Conservation (phyloP, 1,284 basidiomycete species). For the Earliella scabrosa region DNA sequence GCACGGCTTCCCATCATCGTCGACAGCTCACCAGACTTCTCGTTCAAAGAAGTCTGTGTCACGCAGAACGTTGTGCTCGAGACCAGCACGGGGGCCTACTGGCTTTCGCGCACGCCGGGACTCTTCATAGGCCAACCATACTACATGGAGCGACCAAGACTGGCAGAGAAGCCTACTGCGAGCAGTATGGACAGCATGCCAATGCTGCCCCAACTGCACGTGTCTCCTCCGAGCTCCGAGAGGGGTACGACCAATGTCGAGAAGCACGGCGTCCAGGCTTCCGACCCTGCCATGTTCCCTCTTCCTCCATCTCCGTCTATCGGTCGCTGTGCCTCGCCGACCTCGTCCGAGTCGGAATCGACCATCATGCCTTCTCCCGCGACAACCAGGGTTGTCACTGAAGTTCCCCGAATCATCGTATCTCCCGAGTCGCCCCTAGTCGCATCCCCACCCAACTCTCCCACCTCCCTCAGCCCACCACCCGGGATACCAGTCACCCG, state of each 20-base stretch:
- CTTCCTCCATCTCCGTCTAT: not conserved
- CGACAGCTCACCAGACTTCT: not conserved
- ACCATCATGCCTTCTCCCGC: not conserved
- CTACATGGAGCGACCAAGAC: not conserved
- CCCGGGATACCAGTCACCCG: constrained; percentile 1
- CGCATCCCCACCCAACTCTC: not conserved
- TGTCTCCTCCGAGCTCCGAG: constrained; percentile 1
- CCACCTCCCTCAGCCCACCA: not conserved
- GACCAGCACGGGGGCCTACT: not conserved
- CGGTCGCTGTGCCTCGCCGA: constrained; percentile 1
- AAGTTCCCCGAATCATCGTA: constrained; percentile 9
- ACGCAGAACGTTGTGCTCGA: constrained; percentile 12
- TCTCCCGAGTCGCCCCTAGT: constrained; percentile 7
- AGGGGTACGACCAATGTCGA: not conserved
- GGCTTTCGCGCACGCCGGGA: constrained; percentile 14
- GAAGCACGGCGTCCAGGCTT: not conserved
- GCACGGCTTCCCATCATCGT: constrained; percentile 14
- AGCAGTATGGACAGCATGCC: not conserved
- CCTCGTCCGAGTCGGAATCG: constrained; percentile 1
- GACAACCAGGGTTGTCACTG: not conserved
- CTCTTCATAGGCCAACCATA: constrained; percentile 19
- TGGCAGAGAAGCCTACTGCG: constrained; percentile 4
- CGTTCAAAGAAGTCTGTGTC: constrained; percentile 8
- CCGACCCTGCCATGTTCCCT: not conserved
- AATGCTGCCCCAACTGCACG: not conserved